Base-by-base conservation (phyloP, 805 yeast species). In the Suhomyces sp. region DNA sequence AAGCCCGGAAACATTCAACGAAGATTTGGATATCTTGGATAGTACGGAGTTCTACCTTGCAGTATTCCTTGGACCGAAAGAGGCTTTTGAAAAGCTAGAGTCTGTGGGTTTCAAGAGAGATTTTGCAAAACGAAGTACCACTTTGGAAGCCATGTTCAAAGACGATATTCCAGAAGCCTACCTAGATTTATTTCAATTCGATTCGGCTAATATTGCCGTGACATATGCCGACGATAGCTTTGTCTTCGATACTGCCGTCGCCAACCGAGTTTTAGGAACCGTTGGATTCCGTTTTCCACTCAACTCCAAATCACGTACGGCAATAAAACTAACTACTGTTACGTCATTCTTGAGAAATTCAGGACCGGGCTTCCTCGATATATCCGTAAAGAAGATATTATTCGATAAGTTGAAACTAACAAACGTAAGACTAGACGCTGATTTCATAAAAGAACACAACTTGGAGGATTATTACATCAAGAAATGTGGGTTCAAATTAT, bases 381-480 rank as follows among this genome's bases (percentile, higher is more conserved):
- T n/a, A n/a, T n/a, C n/a, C n/a, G n/a, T n/a, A n/a, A n/a, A n/a
- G n/a, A n/a, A n/a, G n/a, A n/a, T n/a, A n/a, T n/a, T n/a, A n/a
- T n/a, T n/a, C 47, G 43, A 10, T n/a, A 49, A 50, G n/a, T 53
- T 57, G 27, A 81, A 74, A 44, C 35, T 77, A 7, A 76, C 83
- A 0, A 72, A 72, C 5, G 70, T 73, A 39, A 70, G 79, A 5
- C 15, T 65, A 5, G 49, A 53, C 39, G 73, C 73, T 1, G 62
- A 61, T 19, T 76, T 70, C 14, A 70, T 79, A 15, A 59, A 58
- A 10, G 76, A 74, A 36, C 85, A 79, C 53, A 46, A 65, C 5
- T 51, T 79, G 29, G 70, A 60, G 2, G 59, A 53, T 2, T 77
- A 68, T 50, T 79, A 79, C 44, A 48, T 52, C 4, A 39, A 48